Conservation (phyloP, 805 yeast genomes). For the Nakazawaea pomicola region DNA sequence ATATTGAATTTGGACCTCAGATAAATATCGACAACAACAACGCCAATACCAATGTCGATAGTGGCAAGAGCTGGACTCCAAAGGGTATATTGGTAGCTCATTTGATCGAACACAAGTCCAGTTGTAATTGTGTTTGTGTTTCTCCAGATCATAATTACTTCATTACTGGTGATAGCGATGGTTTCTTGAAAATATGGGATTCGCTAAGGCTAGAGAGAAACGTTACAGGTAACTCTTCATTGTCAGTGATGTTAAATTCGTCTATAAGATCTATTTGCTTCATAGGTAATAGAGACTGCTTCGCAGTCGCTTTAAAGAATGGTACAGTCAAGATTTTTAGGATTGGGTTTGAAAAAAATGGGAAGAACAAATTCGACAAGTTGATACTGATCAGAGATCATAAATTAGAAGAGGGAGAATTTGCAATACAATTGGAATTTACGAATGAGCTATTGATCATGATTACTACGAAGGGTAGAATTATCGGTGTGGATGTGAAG, state of each 20-base stretch:
- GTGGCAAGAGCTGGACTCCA: conserved; percentile 30
- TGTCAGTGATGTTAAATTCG: conserved; percentile 43
- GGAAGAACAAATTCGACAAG: conserved; percentile 18
- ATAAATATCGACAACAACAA: conserved; percentile 9
- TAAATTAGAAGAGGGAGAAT: conserved; percentile 26
- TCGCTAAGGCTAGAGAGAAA: conserved; percentile 57
- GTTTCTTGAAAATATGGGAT: conserved; percentile 78
- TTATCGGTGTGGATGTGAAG: conserved; percentile 54
- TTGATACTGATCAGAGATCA: conserved; percentile 34
- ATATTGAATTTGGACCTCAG: conserved; percentile 60
- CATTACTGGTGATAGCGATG: conserved; percentile 74
- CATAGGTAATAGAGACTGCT: conserved; percentile 49
- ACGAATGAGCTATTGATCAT: conserved; percentile 37
- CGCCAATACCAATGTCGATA: too few relatives aligned
- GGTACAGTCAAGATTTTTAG: conserved; percentile 40
- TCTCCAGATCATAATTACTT: conserved; percentile 63
- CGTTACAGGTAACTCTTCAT: conserved; percentile 43
- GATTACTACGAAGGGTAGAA: conserved; percentile 46
- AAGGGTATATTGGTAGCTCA: conserved; percentile 57
- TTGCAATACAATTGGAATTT: conserved; percentile 40
- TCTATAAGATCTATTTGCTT: conserved; percentile 46
- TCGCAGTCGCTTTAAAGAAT: conserved; percentile 49
- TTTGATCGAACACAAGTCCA: conserved; percentile 54
- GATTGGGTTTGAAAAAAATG: conserved; percentile 25
- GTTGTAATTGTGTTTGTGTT: conserved; percentile 52